Evolutionary conservation across 2,329 filamentous ascomycete genomes (phyloP).

Genomic region (Fusarium pseudocircinatum): DNA sequence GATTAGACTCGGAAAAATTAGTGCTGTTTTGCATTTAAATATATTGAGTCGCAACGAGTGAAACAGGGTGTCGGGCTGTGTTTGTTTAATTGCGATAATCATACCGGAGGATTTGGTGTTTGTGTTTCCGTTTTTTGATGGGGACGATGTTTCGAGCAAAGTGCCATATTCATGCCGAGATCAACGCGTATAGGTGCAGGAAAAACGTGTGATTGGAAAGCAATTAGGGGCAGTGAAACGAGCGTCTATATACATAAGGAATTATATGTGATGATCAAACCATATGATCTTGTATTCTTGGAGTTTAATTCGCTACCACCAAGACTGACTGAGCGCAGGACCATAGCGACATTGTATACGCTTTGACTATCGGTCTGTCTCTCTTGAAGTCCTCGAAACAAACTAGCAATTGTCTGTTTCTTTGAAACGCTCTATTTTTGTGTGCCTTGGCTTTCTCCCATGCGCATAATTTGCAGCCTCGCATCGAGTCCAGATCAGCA

Average conservation of each 20-base stretch:
- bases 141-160: conserved; percentile 18
- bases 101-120: conserved; percentile 21
- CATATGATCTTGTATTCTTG: neutral
- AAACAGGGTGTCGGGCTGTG: neutral
- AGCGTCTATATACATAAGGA: neutral
- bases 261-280: neutral
- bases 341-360: neutral
- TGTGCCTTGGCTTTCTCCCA: neutral
- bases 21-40: neutral
- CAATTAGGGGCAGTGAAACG: neutral
- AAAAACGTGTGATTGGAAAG: neutral
- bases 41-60: neutral
- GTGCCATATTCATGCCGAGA: conserved; percentile 20
- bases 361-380: neutral
- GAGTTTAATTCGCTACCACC: neutral
- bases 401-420: neutral
- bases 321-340: neutral
- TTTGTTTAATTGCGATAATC: conserved; percentile 23
- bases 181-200: neutral
- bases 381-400: conserved; percentile 1
- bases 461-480: conserved; percentile 4
- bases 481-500: conserved; percentile 7
- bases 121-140: conserved; percentile 11
- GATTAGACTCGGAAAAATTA: neutral
- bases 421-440: conserved; percentile 11